Evolutionary conservation across 2,329 filamentous ascomycete genomes (phyloP), one percentile per base, ranked within the genome.

Genomic region (Drechslerella stenobrocha): DNA sequence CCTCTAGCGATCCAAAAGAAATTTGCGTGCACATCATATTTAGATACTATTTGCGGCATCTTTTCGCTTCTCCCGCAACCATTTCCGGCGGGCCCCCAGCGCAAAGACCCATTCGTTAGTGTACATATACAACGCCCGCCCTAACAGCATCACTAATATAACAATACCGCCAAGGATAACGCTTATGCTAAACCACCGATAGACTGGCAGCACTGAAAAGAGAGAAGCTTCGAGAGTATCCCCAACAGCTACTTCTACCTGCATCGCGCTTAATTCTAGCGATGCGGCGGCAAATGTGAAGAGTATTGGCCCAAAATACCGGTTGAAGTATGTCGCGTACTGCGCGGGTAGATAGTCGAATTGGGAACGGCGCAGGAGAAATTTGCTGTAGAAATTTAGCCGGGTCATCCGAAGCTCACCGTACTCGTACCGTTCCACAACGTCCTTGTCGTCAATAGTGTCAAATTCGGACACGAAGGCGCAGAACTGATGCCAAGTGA

Each of bases 201-300:
- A 50, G 9, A 30, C 24, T 2, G 46, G 46, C 24, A 50, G 6
- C 2, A 50, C 24, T 2, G 23, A 7, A 50, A 28, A 34, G 24
- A 5, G 3, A n/a, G 46, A 4, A 20, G 2, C 8, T 20, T 15
- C 48, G 15, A 37, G 4, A 0, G 80, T 74, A n/a, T 47, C 45
- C 1, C 75, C 61, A 0, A 76, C 78, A 3, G 75, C 74, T 3
- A 80, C 71, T 1, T 77, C 79, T 9, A 80, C 77, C 72, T 81
- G 79, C 77, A 81, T 79, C 0, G 80, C 79, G 3, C 77, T 77
- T 23, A 82, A 73, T 18, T 80, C 74, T 11, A 81, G 65, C 46
- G 75, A 76, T n/a, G 80, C 70, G 66, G 78, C 81, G 1, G 76
- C 76, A 1, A 76, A 75, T 18, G 18, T 18, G 15, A 50, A 50